A percentile compares a stretch with the other conserved stretches of the same genome.
phyloP scores from a whole-genome alignment of 345 rosid species.

The Bruguiera sexangula region DNA sequence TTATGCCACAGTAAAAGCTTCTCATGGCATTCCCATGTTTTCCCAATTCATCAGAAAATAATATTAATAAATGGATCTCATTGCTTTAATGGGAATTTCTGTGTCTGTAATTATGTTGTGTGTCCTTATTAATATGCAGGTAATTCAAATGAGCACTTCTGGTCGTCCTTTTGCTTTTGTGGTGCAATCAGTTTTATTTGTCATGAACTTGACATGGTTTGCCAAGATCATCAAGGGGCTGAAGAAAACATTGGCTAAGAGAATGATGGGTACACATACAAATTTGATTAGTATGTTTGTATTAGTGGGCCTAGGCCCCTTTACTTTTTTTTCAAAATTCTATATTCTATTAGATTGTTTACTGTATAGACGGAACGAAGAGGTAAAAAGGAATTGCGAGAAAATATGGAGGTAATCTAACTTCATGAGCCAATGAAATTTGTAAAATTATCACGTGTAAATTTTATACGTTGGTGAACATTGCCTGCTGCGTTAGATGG shows the following conservation, averaged over 20 bases:
- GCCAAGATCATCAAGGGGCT: conserved; percentile 26
- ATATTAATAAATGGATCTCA: background rate
- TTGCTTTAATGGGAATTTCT: background rate
- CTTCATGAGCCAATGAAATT: background rate
- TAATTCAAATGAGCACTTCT: conserved; percentile 24
- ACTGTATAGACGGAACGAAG: background rate
- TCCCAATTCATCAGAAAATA: too few relatives aligned
- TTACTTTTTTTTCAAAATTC: too few relatives aligned
- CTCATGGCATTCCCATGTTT: too few relatives aligned
- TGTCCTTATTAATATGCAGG: conserved; percentile 11
- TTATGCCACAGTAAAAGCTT: too few relatives aligned
- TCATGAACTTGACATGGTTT: conserved; percentile 28
- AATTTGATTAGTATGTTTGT: background rate
- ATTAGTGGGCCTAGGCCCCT: too few relatives aligned
- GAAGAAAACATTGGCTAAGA: conserved; percentile 24
- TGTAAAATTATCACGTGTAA: too few relatives aligned
- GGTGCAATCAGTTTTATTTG: conserved; percentile 22
- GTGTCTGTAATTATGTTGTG: background rate
- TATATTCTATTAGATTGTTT: background rate
- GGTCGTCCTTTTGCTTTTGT: conserved; percentile 19
- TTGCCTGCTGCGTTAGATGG: too few relatives aligned
- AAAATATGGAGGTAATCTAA: background rate
- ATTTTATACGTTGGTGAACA: too few relatives aligned
- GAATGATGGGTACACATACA: conserved; percentile 6
- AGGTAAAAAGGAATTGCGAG: background rate